These are phyloP conservation scores for Neonectria magnoliae DNA, from an alignment of 2,329 filamentous ascomycete genomes.

Conservation along the genomic window DNA sequence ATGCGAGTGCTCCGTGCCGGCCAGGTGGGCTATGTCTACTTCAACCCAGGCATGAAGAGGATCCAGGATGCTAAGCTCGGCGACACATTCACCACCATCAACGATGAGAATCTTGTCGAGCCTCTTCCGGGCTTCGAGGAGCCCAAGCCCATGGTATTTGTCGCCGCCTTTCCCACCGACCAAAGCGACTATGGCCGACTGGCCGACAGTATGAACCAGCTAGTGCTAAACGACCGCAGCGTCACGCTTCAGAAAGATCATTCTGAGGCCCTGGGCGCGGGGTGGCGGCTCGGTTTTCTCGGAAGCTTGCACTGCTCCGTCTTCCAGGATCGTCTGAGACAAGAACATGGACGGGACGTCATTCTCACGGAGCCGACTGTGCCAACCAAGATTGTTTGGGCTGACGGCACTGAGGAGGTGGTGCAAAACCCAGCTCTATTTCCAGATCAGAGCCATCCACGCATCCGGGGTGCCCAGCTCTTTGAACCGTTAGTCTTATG, in stretches of 20 bases:
- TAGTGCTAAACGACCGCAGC: conserved; percentile 93
- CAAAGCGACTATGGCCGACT: conserved; percentile 86
- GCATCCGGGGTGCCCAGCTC: conserved; percentile 55
- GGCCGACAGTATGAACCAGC: conserved; percentile 92
- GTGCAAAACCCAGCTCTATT: conserved; percentile 90
- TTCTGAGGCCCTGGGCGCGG: conserved; percentile 91
- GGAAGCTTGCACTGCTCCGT: conserved; percentile 99
- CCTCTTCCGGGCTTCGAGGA: conserved; percentile 94
- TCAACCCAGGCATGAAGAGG: conserved; percentile 98
- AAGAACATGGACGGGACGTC: conserved; percentile 93
- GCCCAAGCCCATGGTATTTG: conserved; percentile 98
- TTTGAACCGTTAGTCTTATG: conserved; percentile 60
- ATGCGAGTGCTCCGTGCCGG: conserved; percentile 85
- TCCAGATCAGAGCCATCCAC: conserved; percentile 71
- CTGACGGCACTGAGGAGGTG: conserved; percentile 78
- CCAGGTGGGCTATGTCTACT: conserved; percentile 95
- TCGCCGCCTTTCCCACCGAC: conserved; percentile 94
- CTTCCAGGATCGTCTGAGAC: conserved; percentile 92
- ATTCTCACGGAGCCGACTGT: conserved; percentile 98
- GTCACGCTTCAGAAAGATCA: conserved; percentile 94
- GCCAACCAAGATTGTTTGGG: conserved; percentile 85
- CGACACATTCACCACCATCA: conserved; percentile 90
- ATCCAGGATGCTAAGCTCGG: conserved; percentile 96
- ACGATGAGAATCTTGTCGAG: conserved; percentile 78
- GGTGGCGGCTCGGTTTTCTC: conserved; percentile 93